Evolutionary conservation across 2,329 filamentous ascomycete species (phyloP).

Genomic region (Colletotrichum paranaense): DNA sequence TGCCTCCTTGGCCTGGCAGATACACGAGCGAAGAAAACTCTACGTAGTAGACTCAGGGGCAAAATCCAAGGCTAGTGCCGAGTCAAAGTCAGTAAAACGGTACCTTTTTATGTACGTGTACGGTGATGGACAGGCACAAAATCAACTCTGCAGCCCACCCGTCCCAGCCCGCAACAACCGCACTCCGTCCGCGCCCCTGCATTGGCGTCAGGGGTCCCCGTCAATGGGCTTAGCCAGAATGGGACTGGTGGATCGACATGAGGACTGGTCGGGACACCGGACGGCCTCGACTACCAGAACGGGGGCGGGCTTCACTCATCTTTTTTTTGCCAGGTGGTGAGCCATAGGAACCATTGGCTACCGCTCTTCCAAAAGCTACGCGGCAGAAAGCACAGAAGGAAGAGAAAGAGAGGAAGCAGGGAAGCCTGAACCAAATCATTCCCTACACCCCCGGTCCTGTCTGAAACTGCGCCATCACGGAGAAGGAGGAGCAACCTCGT

Average conservation of each 20-base stretch:
- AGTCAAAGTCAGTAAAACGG: not conserved
- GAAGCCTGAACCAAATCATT: slow-evolving; percentile 16
- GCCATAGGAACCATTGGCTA: slow-evolving; percentile 8
- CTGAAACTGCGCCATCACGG: slow-evolving; percentile 34
- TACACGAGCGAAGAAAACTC: not conserved
- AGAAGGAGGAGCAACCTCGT: slow-evolving; percentile 10
- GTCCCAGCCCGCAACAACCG: not conserved
- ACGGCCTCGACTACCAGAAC: slow-evolving; percentile 3
- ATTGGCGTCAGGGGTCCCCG: slow-evolving; percentile 20
- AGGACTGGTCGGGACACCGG: not conserved
- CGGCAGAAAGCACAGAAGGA: not conserved
- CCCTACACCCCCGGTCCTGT: slow-evolving; percentile 19
- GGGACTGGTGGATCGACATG: slow-evolving; percentile 4
- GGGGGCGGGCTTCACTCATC: slow-evolving; percentile 8
- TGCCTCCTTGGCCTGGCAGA: not conserved
- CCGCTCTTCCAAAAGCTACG: slow-evolving; percentile 6
- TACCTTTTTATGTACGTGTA: not conserved
- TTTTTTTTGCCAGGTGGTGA: not conserved
- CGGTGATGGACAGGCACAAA: not conserved
- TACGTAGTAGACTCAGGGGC: not conserved
- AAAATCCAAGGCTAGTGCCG: not conserved
- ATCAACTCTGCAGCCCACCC: not conserved
- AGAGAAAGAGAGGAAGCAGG: not conserved
- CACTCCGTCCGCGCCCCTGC: slow-evolving; percentile 17
- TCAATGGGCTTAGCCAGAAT: not conserved